phyloP scores from a whole-genome alignment of 2,329 filamentous ascomycete genomes.

The Blastomyces silverae region DNA sequence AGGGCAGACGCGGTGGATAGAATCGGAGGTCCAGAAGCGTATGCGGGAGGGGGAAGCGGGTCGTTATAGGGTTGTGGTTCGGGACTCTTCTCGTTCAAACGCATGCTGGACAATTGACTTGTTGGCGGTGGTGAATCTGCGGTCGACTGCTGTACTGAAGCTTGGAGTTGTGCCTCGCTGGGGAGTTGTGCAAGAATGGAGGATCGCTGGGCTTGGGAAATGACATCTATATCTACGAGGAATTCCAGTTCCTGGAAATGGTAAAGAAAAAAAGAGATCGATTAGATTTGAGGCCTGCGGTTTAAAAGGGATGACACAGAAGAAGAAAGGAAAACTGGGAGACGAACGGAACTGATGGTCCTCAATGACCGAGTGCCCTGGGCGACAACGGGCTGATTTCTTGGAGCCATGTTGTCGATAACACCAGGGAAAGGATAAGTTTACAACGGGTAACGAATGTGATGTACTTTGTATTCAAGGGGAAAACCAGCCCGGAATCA shows the following conservation, averaged over 20 bases:
- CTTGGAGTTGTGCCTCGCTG: constrained; percentile 35
- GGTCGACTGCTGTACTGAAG: constrained; percentile 27
- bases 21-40: constrained; percentile 46
- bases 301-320: constrained; percentile 15
- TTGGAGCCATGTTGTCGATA: constrained; percentile 29
- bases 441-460: constrained; percentile 11
- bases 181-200: constrained; percentile 69
- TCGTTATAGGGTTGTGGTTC: constrained; percentile 34
- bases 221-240: constrained; percentile 73
- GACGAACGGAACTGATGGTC: constrained; percentile 72
- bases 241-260: constrained; percentile 72
- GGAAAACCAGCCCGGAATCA: neutral
- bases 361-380: constrained; percentile 79
- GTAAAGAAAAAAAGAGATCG: neutral
- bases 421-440: neutral
- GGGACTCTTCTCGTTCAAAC: constrained; percentile 24
- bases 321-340: constrained; percentile 16
- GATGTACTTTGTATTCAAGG: constrained; percentile 2
- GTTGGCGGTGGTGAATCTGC: constrained; percentile 16
- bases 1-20: constrained; percentile 71
- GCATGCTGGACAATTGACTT: constrained; percentile 21
- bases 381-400: constrained; percentile 41
- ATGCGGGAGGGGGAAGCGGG: constrained; percentile 46
- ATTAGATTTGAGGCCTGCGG: neutral
- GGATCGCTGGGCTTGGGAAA: constrained; percentile 68